Percentiles rank a stretch among this genome's conserved stretches.
Evolutionary conservation across 768 basidiomycete genomes (phyloP).

Genomic region (Boletus edulis): DNA sequence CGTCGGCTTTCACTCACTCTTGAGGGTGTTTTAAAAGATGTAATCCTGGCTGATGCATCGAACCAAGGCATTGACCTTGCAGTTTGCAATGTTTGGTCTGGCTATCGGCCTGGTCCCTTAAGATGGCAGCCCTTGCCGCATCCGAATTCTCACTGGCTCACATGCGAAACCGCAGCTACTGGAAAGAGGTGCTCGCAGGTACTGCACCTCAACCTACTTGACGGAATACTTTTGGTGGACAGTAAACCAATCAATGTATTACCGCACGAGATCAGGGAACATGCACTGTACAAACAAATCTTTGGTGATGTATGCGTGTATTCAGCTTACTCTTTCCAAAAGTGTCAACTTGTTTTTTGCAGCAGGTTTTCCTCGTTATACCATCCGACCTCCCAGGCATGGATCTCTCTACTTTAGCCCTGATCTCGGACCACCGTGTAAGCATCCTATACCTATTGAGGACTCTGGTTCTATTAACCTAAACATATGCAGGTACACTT

Average conservation of each 20-base stretch:
- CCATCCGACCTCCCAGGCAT: neutral
- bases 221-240: too few species aligned
- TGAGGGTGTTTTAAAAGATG: neutral
- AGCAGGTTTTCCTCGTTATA: neutral
- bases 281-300: conserved; percentile 28
- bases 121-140: too few species aligned
- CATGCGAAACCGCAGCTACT: too few species aligned
- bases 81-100: conserved; percentile 1
- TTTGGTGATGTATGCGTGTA: neutral
- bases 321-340: too few species aligned
- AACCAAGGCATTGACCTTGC: conserved; percentile 14
- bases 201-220: too few species aligned
- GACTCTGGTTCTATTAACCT: neutral
- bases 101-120: neutral
- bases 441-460: neutral
- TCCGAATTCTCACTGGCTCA: too few species aligned
- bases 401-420: neutral
- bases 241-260: conserved; percentile 27
- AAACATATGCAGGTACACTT: neutral
- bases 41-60: neutral
- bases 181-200: too few species aligned
- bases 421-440: neutral
- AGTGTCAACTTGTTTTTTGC: too few species aligned
- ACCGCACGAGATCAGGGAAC: conserved; percentile 13
- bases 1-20: conserved; percentile 21